Evolutionary conservation across 495 filamentous ascomycete genomes (phyloP).

Genomic region (Podospora comata): DNA sequence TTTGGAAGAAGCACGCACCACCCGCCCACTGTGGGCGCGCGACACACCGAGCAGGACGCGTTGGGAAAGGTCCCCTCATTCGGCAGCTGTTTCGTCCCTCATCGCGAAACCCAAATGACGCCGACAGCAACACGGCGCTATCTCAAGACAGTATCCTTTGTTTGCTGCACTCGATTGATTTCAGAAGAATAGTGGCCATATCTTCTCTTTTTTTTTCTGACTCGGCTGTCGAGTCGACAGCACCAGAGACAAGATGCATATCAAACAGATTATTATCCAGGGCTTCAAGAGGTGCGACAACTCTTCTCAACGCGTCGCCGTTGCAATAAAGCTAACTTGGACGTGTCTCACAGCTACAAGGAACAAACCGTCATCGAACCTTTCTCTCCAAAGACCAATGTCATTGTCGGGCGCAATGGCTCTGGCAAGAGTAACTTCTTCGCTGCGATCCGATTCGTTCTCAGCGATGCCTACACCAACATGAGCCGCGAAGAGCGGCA

Average conservation of each 20-base stretch:
- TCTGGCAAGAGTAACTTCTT: conserved; percentile 99
- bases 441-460: conserved; percentile 95
- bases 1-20: background rate
- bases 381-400: conserved; percentile 96
- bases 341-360: conserved; percentile 71
- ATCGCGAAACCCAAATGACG: conserved; percentile 10
- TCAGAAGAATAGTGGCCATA: conserved; percentile 2
- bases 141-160: background rate
- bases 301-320: background rate
- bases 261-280: conserved; percentile 99
- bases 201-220: conserved; percentile 10
- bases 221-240: conserved; percentile 35
- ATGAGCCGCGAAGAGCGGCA: conserved; percentile 95
- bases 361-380: conserved; percentile 98
- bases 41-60: conserved; percentile 12
- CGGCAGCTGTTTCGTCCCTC: background rate
- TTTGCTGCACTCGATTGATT: background rate
- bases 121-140: conserved; percentile 8
- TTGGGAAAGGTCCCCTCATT: conserved; percentile 15
- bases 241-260: conserved; percentile 69
- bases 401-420: conserved; percentile 98
- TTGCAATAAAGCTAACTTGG: conserved; percentile 20
- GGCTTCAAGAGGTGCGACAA: conserved; percentile 90
- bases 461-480: conserved; percentile 95
- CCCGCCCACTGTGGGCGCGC: too few species aligned